Evolutionary conservation across 331 rosid genomes (phyloP).

Genomic region (Prunus yedoensis): DNA sequence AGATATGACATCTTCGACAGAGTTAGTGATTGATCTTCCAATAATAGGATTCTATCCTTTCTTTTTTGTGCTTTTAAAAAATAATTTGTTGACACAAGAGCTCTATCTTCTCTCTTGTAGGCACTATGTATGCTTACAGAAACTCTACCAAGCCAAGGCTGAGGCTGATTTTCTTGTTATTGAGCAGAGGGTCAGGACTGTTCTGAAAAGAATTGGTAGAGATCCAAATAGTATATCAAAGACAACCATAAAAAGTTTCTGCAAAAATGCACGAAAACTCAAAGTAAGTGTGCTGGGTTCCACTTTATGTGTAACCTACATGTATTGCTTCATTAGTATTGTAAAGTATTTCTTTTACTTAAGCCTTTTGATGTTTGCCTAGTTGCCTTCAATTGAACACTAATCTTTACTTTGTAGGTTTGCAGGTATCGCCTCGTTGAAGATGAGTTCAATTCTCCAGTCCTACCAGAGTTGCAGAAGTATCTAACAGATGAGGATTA

Average conservation of each 20-base stretch:
- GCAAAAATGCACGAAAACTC: slow-evolving; percentile 93
- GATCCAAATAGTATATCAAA: slow-evolving; percentile 79
- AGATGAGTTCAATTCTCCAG: slow-evolving; percentile 85
- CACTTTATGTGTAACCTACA: neutral
- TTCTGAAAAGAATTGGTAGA: slow-evolving; percentile 76
- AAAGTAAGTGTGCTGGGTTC: slow-evolving; percentile 52
- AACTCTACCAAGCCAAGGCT: slow-evolving; percentile 87
- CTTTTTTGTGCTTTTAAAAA: slow-evolving; percentile 7
- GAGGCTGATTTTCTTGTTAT: slow-evolving; percentile 84
- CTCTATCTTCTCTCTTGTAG: slow-evolving; percentile 42
- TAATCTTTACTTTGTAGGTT: slow-evolving; percentile 56
- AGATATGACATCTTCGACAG: slow-evolving; percentile 98
- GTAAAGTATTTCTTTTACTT: neutral
- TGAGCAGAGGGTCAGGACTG: slow-evolving; percentile 61
- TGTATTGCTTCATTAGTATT: neutral
- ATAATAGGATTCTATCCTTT: slow-evolving; percentile 2
- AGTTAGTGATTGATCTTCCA: slow-evolving; percentile 51
- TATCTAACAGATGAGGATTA: slow-evolving; percentile 87
- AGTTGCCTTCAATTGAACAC: slow-evolving; percentile 1
- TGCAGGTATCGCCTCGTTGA: slow-evolving; percentile 84
- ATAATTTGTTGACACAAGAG: slow-evolving; percentile 26
- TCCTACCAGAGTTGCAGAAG: slow-evolving; percentile 71
- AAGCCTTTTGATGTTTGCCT: neutral
- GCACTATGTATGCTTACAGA: slow-evolving; percentile 84
- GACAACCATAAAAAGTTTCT: slow-evolving; percentile 72